phyloP scores from a whole-genome alignment of 73 alveolate genomes.

The Tetrahymena malaccensis region DNA sequence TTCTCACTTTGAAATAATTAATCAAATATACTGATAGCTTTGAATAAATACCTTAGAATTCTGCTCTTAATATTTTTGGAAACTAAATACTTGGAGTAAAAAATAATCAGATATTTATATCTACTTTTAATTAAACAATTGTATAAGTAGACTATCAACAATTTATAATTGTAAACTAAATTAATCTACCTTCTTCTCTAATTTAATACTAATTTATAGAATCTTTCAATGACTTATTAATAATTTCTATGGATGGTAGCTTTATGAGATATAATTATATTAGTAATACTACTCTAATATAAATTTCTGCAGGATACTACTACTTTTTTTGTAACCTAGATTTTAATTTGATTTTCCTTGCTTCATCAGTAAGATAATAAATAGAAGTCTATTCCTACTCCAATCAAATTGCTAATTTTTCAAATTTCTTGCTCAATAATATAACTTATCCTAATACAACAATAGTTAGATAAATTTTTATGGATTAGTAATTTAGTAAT shows the following conservation, averaged over 20 bases:
- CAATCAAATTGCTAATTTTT: background rate
- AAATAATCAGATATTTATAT: background rate
- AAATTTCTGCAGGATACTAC: background rate
- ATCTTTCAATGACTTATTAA: background rate
- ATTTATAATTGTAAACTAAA: background rate
- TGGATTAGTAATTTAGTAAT: background rate
- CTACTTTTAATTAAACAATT: background rate
- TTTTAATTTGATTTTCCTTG: background rate
- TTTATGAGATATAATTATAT: background rate
- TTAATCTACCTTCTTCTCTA: background rate
- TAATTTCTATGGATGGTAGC: background rate
- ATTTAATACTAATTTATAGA: background rate
- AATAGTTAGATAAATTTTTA: background rate
- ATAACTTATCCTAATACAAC: background rate
- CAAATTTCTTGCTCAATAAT: background rate
- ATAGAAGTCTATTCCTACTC: background rate
- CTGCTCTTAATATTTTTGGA: background rate
- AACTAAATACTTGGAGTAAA: background rate
- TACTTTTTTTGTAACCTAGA: background rate
- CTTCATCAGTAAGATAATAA: background rate
- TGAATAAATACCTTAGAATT: background rate
- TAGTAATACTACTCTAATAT: background rate
- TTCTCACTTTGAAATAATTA: background rate
- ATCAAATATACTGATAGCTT: background rate
- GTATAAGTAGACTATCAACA: background rate